A percentile compares a stretch with the other conserved stretches of the same genome.
These are phyloP conservation scores for Botrytis pseudocinerea DNA, from an alignment of 2,329 filamentous ascomycete genomes.

Conservation along the genomic window DNA sequence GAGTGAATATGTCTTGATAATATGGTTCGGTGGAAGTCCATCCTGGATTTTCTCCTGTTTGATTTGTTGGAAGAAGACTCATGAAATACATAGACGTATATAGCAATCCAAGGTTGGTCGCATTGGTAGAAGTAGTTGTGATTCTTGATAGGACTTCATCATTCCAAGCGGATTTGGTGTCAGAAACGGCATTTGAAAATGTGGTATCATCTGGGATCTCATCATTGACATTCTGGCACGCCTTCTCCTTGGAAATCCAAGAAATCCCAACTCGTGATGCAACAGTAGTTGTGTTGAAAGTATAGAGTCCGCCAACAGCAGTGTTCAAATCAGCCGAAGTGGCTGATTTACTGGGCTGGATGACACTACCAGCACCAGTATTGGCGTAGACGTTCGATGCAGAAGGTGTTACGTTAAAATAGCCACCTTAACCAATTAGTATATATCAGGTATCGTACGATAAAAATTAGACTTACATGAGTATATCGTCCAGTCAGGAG, in stretches of 20 bases:
- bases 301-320: slow-evolving; percentile 41
- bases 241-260: slow-evolving; percentile 50
- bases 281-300: slow-evolving; percentile 45
- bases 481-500: slow-evolving; percentile 61
- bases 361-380: slow-evolving; percentile 37
- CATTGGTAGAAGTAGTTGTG: slow-evolving; percentile 57
- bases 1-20: slow-evolving; percentile 70
- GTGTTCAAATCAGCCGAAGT: slow-evolving; percentile 4
- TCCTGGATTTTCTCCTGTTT: slow-evolving; percentile 68
- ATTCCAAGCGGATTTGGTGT: slow-evolving; percentile 23
- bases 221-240: slow-evolving; percentile 47
- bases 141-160: slow-evolving; percentile 42
- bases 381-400: slow-evolving; percentile 36
- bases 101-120: slow-evolving; percentile 57
- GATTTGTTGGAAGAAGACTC: slow-evolving; percentile 54
- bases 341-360: slow-evolving; percentile 2
- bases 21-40: slow-evolving; percentile 67
- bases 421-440: slow-evolving; percentile 29
- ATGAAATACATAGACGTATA: slow-evolving; percentile 66
- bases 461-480: slow-evolving; percentile 53
- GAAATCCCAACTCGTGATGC: slow-evolving; percentile 54
- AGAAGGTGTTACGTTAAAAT: slow-evolving; percentile 33
- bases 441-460: slow-evolving; percentile 25
- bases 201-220: slow-evolving; percentile 48
- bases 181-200: slow-evolving; percentile 42